Evolutionary conservation across 148 eudicot genomes (phyloP).

Genomic region (Dysphania ambrosioides): DNA sequence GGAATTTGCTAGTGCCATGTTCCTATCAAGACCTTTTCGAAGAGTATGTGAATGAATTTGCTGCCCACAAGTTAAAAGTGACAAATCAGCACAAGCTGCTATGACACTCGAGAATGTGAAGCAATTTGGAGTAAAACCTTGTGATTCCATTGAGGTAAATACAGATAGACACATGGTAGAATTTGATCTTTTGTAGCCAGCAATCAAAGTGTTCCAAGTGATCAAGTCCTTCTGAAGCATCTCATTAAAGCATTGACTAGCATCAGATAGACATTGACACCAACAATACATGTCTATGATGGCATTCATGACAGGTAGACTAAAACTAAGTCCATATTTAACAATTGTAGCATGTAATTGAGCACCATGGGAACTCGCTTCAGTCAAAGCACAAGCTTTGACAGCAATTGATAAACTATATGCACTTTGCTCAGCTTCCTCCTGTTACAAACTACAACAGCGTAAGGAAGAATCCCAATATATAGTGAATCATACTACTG

Average conservation of each 20-base stretch:
- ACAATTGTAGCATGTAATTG: constrained; percentile 66
- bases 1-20: constrained; percentile 62
- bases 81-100: constrained; percentile 74
- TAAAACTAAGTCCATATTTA: constrained; percentile 65
- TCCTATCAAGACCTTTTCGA: constrained; percentile 55
- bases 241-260: constrained; percentile 61
- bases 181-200: constrained; percentile 63
- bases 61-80: constrained; percentile 58
- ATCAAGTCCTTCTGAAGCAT: constrained; percentile 63
- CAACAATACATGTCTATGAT: constrained; percentile 85
- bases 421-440: constrained; percentile 58
- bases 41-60: constrained; percentile 64
- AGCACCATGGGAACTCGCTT: constrained; percentile 47
- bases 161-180: constrained; percentile 50
- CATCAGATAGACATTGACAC: constrained; percentile 53
- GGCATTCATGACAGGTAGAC: constrained; percentile 80
- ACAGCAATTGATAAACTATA: constrained; percentile 72
- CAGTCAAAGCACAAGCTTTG: constrained; percentile 67
- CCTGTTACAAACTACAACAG: constrained; percentile 50
- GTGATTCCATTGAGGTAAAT: constrained; percentile 54
- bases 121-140: constrained; percentile 59
- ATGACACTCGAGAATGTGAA: constrained; percentile 72
- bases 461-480: constrained; percentile 21
- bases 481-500: neutral
- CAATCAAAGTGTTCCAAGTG: constrained; percentile 90